Evolutionary conservation across 208 protist species (phyloP).

Genomic region (Wallacemonas sp.): DNA sequence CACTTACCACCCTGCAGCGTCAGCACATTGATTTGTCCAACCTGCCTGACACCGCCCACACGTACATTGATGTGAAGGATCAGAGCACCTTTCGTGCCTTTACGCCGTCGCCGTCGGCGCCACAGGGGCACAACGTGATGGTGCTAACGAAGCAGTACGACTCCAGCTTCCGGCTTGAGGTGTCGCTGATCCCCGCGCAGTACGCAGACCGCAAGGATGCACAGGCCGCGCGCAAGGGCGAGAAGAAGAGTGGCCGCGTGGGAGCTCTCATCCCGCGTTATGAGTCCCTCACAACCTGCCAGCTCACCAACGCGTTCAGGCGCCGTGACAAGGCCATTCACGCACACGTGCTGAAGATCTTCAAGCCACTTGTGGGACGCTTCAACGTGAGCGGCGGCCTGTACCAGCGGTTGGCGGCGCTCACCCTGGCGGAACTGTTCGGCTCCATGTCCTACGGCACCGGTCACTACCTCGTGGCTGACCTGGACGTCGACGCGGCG

Average conservation of each 20-base stretch:
- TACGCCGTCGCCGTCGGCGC: neutral
- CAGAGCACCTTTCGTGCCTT: constrained; percentile 24
- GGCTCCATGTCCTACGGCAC: constrained; percentile 48
- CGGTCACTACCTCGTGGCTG: constrained; percentile 51
- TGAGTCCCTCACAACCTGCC: constrained; percentile 59
- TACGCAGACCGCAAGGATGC: constrained; percentile 11
- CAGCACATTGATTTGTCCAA: constrained; percentile 46
- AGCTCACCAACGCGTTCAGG: constrained; percentile 79
- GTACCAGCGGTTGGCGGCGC: constrained; percentile 41
- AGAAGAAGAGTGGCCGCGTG: constrained; percentile 3
- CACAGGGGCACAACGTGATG: constrained; percentile 47
- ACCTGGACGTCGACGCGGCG: constrained; percentile 31
- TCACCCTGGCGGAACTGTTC: constrained; percentile 51
- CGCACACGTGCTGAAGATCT: constrained; percentile 46
- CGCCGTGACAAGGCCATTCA: constrained; percentile 60
- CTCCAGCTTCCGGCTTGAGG: constrained; percentile 67
- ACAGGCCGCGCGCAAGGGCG: neutral
- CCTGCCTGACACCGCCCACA: constrained; percentile 36
- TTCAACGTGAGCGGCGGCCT: constrained; percentile 44
- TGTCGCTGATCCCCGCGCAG: constrained; percentile 60
- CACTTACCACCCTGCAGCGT: constrained; percentile 28
- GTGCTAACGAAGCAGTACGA: constrained; percentile 72
- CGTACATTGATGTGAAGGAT: constrained; percentile 39
- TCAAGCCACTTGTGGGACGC: constrained; percentile 29
- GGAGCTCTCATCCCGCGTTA: constrained; percentile 30